Percentiles rank a stretch among this genome's conserved stretches.
Conservation (phyloP, 129 eudicot species). For the Chrysanthemum makinoi region DNA sequence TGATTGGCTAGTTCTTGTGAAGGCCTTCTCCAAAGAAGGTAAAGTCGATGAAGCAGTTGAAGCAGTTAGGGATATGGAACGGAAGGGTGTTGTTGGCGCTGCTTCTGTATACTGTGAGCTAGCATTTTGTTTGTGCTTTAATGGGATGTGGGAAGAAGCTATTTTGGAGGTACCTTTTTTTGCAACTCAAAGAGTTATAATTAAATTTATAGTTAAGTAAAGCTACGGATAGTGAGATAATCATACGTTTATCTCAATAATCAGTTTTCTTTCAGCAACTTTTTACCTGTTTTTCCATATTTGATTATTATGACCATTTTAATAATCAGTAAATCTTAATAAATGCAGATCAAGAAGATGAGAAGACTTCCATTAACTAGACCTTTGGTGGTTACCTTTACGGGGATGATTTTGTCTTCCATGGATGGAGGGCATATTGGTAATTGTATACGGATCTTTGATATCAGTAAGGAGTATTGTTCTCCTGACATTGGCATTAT, state of each 20-base stretch:
- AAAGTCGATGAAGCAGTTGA: conserved; percentile 74
- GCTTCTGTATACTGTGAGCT: conserved; percentile 86
- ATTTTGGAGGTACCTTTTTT: conserved; percentile 59
- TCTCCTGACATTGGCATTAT: conserved; percentile 69
- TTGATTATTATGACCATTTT: background rate
- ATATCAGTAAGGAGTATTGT: conserved; percentile 51
- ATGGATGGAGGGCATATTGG: conserved; percentile 79
- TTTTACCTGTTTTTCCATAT: background rate
- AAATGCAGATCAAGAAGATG: conserved; percentile 73
- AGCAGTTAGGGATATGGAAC: conserved; percentile 91
- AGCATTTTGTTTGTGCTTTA: conserved; percentile 88
- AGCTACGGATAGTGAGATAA: too few species aligned
- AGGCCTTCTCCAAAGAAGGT: conserved; percentile 73
- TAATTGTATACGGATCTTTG: conserved; percentile 60
- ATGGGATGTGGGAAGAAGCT: conserved; percentile 94
- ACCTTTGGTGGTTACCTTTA: conserved; percentile 73
- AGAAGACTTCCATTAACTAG: conserved; percentile 55
- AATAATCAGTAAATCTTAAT: too few species aligned
- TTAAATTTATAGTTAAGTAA: too few species aligned
- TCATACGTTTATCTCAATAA: background rate
- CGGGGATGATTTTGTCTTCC: conserved; percentile 87
- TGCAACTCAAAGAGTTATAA: too few species aligned
- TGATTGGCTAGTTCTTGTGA: conserved; percentile 68
- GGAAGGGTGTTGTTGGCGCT: conserved; percentile 69
- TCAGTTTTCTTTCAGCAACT: background rate